Evolutionary conservation across 2,329 filamentous ascomycete genomes (phyloP).

Genomic region (Monilinia laxa): DNA sequence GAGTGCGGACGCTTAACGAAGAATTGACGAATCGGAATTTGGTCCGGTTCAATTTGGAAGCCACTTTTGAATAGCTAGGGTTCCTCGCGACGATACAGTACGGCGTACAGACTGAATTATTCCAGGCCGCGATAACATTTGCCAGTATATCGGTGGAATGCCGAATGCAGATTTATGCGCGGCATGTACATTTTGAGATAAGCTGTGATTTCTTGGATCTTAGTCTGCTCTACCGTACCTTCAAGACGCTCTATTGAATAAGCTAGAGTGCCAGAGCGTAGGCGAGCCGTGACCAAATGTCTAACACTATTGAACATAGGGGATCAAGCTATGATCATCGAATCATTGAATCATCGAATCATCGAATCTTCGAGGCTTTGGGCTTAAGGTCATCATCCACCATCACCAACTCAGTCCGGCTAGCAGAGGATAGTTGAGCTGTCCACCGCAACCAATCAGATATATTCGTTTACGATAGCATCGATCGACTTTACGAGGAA

Average conservation of each 20-base stretch:
- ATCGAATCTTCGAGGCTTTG: too few relatives aligned
- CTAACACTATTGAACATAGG: too few relatives aligned
- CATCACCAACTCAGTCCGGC: neutral
- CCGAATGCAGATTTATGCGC: neutral
- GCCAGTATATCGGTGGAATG: neutral
- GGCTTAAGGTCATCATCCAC: neutral
- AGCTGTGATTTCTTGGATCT: neutral
- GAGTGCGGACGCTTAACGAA: neutral
- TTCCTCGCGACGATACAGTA: neutral
- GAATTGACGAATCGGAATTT: slow-evolving; percentile 1
- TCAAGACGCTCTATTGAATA: slow-evolving; percentile 1
- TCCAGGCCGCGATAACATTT: neutral
- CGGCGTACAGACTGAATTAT: slow-evolving; percentile 1
- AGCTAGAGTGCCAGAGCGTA: neutral
- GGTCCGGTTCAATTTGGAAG: neutral
- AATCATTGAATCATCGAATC: too few relatives aligned
- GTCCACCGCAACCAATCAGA: neutral
- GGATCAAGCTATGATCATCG: too few relatives aligned
- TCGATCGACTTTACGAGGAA: neutral
- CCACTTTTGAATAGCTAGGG: neutral
- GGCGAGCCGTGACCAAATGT: neutral
- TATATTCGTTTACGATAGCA: neutral
- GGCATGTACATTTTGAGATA: neutral
- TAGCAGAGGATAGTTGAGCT: neutral
- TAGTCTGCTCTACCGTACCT: too few relatives aligned